Base-by-base conservation (phyloP, 2,329 filamentous ascomycete genomes). In the Hymenoscyphus occultus region DNA sequence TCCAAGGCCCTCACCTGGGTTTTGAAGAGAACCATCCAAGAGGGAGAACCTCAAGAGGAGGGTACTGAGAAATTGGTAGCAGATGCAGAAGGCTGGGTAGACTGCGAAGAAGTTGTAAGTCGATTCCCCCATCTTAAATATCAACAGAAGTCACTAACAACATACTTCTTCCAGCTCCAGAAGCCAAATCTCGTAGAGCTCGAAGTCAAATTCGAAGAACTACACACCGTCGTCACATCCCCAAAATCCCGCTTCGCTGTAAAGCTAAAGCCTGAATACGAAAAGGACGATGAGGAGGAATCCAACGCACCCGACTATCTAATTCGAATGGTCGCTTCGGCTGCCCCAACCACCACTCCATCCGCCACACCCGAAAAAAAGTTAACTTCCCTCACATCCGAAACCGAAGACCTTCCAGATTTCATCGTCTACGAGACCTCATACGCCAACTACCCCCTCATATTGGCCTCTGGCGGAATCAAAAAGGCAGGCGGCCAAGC, bases 351-450 rank as follows among this genome's bases (percentile, higher is more conserved):
- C 31, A 67, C 68, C 54, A 62, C 70, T 39, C 68, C 67, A 32
- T 51, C 71, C 16, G 32, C 69, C 22, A 58, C 69, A 13, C 57
- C 69, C 31, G 45, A 19, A 51, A 32, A 64, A 28, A 75, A 76
- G 62, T 69, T 75, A 40, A 74, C 75, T 19, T 71, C 72, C 16
- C 72, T 77, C 42, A 75, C 73, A 57, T 67, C 76, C 48, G 76
- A 71, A 5, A 69, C 74, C 51, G 74, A 76, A 56, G 73, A 79
- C 60, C 73, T 80, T 5, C 79, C 79, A 10, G 77, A 79, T 56
- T 76, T 79, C 54, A 73, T 80, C 66, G 75, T 80, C 63, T 80
- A 80, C 71, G 78, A 80, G 71, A 80, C 79, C 7, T 78, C 79
- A 2, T 81, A 80, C 72, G 74, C 79, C 62, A 77, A 78, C 61